Percentiles rank a stretch among this genome's conserved stretches.
Evolutionary conservation across 2,329 filamentous ascomycete genomes (phyloP).

Genomic region (Bipolaris bicolor): DNA sequence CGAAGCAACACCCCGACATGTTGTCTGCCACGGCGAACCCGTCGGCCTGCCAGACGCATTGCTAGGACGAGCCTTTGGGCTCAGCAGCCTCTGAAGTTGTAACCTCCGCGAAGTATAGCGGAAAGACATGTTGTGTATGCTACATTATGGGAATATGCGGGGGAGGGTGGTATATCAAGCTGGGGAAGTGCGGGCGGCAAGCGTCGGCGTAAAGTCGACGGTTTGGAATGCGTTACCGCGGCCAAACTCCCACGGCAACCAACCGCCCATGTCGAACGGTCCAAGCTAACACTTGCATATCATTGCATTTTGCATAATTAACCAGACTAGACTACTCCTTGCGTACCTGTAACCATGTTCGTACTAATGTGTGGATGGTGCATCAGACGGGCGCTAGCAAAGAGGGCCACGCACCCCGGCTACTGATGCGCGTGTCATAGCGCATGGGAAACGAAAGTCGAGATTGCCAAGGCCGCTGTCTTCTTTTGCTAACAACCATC

Average conservation of each 20-base stretch:
- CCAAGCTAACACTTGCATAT: not conserved
- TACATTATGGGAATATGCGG: conserved; percentile 24
- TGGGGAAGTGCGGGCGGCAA: conserved; percentile 37
- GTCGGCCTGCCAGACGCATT: conserved; percentile 25
- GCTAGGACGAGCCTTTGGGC: conserved; percentile 20
- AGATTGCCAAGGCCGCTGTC: conserved; percentile 30
- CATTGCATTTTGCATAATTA: too few relatives aligned
- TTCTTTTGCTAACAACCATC: conserved; percentile 16
- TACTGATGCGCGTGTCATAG: conserved; percentile 41
- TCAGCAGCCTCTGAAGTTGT: conserved; percentile 22
- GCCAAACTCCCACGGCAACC: not conserved
- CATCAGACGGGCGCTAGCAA: conserved; percentile 17
- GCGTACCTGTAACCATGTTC: too few relatives aligned
- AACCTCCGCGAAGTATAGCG: conserved; percentile 39
- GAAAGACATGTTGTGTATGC: conserved; percentile 41
- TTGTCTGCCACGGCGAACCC: conserved; percentile 46
- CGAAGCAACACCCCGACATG: conserved; percentile 64
- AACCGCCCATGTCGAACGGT: too few relatives aligned
- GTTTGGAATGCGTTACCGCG: conserved; percentile 7
- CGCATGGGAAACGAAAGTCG: conserved; percentile 32
- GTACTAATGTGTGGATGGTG: too few relatives aligned
- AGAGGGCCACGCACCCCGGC: not conserved
- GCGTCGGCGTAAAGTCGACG: conserved; percentile 33
- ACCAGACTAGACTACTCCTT: too few relatives aligned
- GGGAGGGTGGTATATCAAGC: conserved; percentile 25